Percentiles rank a stretch among this genome's conserved stretches.
These are phyloP conservation scores for Magnaporthiopsis rhizophila DNA, from an alignment of 2,329 filamentous ascomycete genomes.

Conservation along the genomic window DNA sequence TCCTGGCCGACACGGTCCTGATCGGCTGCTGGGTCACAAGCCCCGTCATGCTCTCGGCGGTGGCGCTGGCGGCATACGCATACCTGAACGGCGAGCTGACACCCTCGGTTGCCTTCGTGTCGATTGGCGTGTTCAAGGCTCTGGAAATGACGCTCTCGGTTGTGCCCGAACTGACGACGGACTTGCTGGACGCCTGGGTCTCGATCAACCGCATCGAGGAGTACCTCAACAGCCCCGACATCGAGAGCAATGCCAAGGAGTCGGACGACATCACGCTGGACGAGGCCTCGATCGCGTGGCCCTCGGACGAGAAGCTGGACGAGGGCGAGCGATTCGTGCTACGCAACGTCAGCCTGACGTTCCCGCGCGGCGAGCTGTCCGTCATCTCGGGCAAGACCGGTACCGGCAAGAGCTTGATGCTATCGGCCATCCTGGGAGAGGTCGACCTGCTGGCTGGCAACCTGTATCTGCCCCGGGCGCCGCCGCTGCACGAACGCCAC, in stretches of 20 bases:
- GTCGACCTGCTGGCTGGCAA: slow-evolving; percentile 58
- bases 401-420: slow-evolving; percentile 67
- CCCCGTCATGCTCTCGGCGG: slow-evolving; percentile 64
- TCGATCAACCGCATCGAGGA: slow-evolving; percentile 64
- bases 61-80: slow-evolving; percentile 63
- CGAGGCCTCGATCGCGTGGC: slow-evolving; percentile 65
- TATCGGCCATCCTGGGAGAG: slow-evolving; percentile 69
- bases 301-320: slow-evolving; percentile 51
- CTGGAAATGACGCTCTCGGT: slow-evolving; percentile 64
- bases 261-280: slow-evolving; percentile 57
- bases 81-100: slow-evolving; percentile 52
- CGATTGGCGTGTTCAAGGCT: slow-evolving; percentile 65
- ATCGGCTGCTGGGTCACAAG: slow-evolving; percentile 65
- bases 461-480: slow-evolving; percentile 46
- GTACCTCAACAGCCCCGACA: slow-evolving; percentile 62
- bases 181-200: slow-evolving; percentile 64
- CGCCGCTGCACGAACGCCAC: slow-evolving; percentile 44
- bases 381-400: slow-evolving; percentile 73
- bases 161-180: slow-evolving; percentile 65
- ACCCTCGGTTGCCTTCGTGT: slow-evolving; percentile 72
- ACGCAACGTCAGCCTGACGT: slow-evolving; percentile 54
- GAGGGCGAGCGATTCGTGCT: slow-evolving; percentile 57
- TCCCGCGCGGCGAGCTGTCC: slow-evolving; percentile 61
- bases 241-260: slow-evolving; percentile 42
- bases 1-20: slow-evolving; percentile 53